Conservation (phyloP, 2,329 filamentous ascomycete genomes). For the Diaporthe ampelina region DNA sequence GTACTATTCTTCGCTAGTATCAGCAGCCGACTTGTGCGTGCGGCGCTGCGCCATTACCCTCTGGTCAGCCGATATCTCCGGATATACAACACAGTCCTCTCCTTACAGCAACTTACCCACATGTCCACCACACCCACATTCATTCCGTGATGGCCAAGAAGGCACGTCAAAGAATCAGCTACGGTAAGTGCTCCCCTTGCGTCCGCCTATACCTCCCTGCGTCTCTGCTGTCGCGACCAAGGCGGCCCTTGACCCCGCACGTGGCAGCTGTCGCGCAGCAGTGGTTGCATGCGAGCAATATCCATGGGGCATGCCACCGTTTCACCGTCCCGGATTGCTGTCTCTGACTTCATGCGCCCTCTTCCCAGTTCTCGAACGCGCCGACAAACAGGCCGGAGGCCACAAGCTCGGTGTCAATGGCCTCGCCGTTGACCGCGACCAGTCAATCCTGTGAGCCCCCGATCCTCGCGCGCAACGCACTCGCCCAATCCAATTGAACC, state of each 20-base stretch:
- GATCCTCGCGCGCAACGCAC: background rate
- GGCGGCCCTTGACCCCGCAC: constrained; percentile 47
- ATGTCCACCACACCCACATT: constrained; percentile 41
- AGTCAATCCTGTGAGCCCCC: constrained; percentile 83
- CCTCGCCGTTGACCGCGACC: constrained; percentile 85
- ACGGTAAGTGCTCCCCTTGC: constrained; percentile 62
- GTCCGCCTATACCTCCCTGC: constrained; percentile 31
- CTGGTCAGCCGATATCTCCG: constrained; percentile 24
- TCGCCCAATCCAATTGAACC: constrained; percentile 24
- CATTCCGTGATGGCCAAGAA: constrained; percentile 70
- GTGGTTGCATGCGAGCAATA: constrained; percentile 25
- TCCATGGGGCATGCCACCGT: constrained; percentile 27
- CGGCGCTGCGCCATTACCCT: constrained; percentile 14
- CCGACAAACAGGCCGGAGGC: constrained; percentile 75
- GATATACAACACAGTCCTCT: constrained; percentile 21
- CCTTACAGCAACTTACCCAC: constrained; percentile 34
- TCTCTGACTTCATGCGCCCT: constrained; percentile 44
- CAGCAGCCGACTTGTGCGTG: background rate
- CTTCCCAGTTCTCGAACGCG: constrained; percentile 69
- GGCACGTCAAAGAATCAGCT: constrained; percentile 76
- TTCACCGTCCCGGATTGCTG: constrained; percentile 23
- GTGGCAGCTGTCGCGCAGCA: constrained; percentile 28
- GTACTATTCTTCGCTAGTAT: background rate
- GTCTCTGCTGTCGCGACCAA: constrained; percentile 40
- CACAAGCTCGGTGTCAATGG: constrained; percentile 97